These are phyloP conservation scores for Ophiostoma fasciatum DNA, from an alignment of 2,329 filamentous ascomycete species.

Conservation along the genomic window DNA sequence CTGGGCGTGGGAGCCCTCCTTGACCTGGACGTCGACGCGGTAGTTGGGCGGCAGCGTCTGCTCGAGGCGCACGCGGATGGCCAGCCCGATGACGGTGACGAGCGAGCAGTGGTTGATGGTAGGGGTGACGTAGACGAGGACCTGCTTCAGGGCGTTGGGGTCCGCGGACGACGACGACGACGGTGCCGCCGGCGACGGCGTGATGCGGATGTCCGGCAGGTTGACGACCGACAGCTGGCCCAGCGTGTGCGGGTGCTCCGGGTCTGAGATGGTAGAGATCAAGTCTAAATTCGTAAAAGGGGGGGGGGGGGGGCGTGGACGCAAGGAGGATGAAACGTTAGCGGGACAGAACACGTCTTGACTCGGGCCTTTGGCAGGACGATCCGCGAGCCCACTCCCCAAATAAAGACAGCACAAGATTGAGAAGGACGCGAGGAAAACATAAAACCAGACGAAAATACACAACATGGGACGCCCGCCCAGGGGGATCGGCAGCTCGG, in stretches of 20 bases:
- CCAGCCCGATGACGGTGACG: slow-evolving; percentile 89
- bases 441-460: neutral
- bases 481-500: no score
- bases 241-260: slow-evolving; percentile 87
- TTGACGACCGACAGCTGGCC: slow-evolving; percentile 91
- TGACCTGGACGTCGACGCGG: slow-evolving; percentile 82
- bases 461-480: neutral
- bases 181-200: slow-evolving; percentile 43
- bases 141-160: slow-evolving; percentile 47
- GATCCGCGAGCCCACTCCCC: no score
- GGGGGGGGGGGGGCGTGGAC: no score
- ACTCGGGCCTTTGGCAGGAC: no score
- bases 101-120: slow-evolving; percentile 96
- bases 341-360: slow-evolving; percentile 10
- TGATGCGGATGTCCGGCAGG: slow-evolving; percentile 80
- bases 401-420: neutral
- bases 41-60: slow-evolving; percentile 84
- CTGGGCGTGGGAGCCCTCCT: slow-evolving; percentile 89
- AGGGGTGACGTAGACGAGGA: slow-evolving; percentile 81
- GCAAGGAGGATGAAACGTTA: slow-evolving; percentile 18
- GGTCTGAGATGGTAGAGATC: slow-evolving; percentile 87
- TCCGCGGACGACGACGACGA: slow-evolving; percentile 21
- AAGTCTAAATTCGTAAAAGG: slow-evolving; percentile 49
- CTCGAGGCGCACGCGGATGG: slow-evolving; percentile 80
- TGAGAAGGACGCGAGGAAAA: neutral